Conservation (phyloP, 1,139 yeast species). For the Taphrina betulina region DNA sequence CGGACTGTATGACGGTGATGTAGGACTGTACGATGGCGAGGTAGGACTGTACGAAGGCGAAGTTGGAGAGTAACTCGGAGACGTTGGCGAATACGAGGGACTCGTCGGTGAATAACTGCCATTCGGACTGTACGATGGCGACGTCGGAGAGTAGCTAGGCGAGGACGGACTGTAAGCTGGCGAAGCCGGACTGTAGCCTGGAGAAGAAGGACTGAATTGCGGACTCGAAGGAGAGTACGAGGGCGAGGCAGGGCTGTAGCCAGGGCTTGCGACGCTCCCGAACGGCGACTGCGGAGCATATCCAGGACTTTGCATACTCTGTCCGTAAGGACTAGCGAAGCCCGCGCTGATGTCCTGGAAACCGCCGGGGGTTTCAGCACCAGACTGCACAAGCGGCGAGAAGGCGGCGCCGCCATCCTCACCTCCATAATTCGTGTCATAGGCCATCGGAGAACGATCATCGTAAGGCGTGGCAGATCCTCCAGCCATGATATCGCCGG, state of each 20-base stretch:
- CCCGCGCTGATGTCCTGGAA: constrained; percentile 89
- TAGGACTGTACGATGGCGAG: constrained; percentile 69
- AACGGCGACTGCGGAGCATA: constrained; percentile 69
- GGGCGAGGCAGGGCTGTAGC: constrained; percentile 62
- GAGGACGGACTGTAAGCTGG: constrained; percentile 76
- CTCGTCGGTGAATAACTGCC: constrained; percentile 50
- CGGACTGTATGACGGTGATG: constrained; percentile 56
- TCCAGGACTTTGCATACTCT: constrained; percentile 59
- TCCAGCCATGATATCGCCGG: constrained; percentile 55
- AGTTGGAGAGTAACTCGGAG: constrained; percentile 62
- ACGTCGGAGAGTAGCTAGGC: constrained; percentile 68
- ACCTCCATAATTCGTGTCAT: constrained; percentile 70
- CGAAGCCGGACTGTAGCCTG: constrained; percentile 71
- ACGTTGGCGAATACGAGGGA: constrained; percentile 67
- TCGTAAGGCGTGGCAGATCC: constrained; percentile 97
- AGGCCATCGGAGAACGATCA: constrained; percentile 69
- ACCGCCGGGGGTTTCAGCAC: constrained; percentile 76
- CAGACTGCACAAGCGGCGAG: constrained; percentile 91
- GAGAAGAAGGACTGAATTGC: constrained; percentile 70
- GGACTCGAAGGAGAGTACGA: constrained; percentile 73
- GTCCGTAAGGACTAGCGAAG: constrained; percentile 50
- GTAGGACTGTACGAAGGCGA: constrained; percentile 60
- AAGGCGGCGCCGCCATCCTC: constrained; percentile 68
- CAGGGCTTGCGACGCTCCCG: constrained; percentile 49
- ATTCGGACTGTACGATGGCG: constrained; percentile 63